Evolutionary conservation across 2,329 filamentous ascomycete species (phyloP).

Genomic region (Aspergillus puulaauensis): DNA sequence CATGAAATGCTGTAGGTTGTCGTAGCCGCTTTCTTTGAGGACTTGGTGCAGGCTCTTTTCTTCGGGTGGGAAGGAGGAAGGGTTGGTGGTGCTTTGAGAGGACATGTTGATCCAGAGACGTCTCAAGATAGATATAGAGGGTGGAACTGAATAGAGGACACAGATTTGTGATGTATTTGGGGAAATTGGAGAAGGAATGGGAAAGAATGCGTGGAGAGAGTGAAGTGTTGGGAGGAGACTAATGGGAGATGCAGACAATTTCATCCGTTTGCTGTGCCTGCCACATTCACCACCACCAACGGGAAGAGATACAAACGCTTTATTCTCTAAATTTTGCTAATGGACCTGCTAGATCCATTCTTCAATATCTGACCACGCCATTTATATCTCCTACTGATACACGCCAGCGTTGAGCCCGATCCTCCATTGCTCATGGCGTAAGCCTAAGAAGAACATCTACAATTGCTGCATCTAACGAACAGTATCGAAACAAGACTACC

Average conservation of each 20-base stretch:
- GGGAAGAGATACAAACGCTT: neutral
- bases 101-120: neutral
- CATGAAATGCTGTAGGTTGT: conserved; percentile 10
- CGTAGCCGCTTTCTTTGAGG: conserved; percentile 8
- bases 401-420: neutral
- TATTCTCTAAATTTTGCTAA: neutral
- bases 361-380: neutral
- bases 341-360: neutral
- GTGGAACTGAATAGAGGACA: neutral
- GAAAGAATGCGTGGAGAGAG: neutral
- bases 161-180: neutral
- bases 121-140: neutral
- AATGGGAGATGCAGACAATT: neutral
- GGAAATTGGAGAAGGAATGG: neutral
- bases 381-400: conserved; percentile 7
- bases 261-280: neutral
- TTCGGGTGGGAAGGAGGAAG: neutral
- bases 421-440: too few species aligned
- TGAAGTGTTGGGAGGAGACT: neutral
- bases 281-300: neutral
- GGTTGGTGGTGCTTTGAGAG: neutral
- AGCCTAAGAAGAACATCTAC: too few species aligned
- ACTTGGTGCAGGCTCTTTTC: conserved; percentile 2
- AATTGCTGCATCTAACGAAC: too few species aligned
- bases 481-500: too few species aligned